phyloP scores from a whole-genome alignment of 2,329 filamentous ascomycete genomes.

The Dothidotthia symphoricarpi region DNA sequence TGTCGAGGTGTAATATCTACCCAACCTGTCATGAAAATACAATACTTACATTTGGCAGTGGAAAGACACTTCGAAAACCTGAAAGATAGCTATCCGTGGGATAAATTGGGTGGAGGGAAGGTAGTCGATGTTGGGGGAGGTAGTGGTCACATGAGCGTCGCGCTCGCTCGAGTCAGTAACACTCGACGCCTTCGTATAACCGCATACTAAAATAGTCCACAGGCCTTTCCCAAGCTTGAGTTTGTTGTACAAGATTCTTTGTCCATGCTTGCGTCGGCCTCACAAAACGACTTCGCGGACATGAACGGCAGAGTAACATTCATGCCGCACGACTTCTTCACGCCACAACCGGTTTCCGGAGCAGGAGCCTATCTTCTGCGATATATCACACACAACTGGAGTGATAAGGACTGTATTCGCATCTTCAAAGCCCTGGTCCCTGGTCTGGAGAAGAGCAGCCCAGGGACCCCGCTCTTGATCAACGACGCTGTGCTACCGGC shows the following conservation, averaged over 20 bases:
- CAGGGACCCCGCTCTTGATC: conserved; percentile 32
- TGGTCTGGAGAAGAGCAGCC: conserved; percentile 28
- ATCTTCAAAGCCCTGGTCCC: conserved; percentile 39
- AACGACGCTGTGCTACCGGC: conserved; percentile 36
- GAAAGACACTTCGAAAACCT: conserved; percentile 27
- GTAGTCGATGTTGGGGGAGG: conserved; percentile 36
- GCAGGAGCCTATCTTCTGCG: conserved; percentile 43
- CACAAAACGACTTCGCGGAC: conserved; percentile 9
- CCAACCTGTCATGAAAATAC: background rate
- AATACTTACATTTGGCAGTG: conserved; percentile 7
- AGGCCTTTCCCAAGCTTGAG: conserved; percentile 15
- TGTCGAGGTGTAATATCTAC: conserved; percentile 12
- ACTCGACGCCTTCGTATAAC: background rate
- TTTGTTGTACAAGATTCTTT: conserved; percentile 21
- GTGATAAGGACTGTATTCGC: conserved; percentile 37
- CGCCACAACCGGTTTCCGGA: conserved; percentile 15
- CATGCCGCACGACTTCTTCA: conserved; percentile 25
- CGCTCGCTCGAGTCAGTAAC: conserved; percentile 20
- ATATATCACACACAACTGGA: conserved; percentile 45
- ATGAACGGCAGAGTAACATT: conserved; percentile 19
- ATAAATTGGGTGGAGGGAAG: conserved; percentile 17
- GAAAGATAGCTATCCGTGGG: conserved; percentile 28
- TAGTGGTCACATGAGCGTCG: conserved; percentile 21
- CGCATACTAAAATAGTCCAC: background rate
- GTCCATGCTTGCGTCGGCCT: conserved; percentile 11